These are phyloP conservation scores for Hyphopichia buzzinii DNA, from an alignment of 1,139 yeast genomes.

Conservation along the genomic window DNA sequence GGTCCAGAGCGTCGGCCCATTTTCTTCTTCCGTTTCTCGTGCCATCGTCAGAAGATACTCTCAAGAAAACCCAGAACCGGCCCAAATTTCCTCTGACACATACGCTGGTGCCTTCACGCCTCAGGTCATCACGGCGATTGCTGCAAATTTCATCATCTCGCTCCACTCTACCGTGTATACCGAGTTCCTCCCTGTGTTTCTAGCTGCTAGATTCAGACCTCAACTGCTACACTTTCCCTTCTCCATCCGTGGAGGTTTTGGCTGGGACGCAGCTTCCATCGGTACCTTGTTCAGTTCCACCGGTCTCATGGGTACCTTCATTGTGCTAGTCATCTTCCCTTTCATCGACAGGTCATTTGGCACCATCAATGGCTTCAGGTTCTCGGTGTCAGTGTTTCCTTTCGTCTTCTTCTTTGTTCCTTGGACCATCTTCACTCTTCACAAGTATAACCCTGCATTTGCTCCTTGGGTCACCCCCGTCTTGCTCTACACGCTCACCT, in stretches of 20 bases:
- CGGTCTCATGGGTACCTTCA: constrained; percentile 24
- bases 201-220: constrained; percentile 45
- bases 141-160: constrained; percentile 25
- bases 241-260: constrained; percentile 48
- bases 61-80: constrained; percentile 8
- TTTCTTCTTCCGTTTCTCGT: constrained; percentile 23
- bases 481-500: constrained; percentile 9
- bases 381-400: constrained; percentile 21
- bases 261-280: constrained; percentile 23
- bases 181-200: constrained; percentile 59
- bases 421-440: constrained; percentile 20
- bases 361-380: constrained; percentile 20
- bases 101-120: constrained; percentile 18
- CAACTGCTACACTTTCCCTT: constrained; percentile 40
- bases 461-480: constrained; percentile 15
- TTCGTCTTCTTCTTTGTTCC: constrained; percentile 21
- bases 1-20: constrained; percentile 13
- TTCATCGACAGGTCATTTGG: constrained; percentile 20
- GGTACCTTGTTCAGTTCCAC: constrained; percentile 24
- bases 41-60: constrained; percentile 30
- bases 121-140: constrained; percentile 30
- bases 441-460: constrained; percentile 12
- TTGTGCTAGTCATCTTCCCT: constrained; percentile 23
- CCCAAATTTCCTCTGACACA: constrained; percentile 11
- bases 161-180: constrained; percentile 52